A percentile compares a stretch with the other conserved stretches of the same genome.
phyloP scores from a whole-genome alignment of 2,329 filamentous ascomycete species.

The Corniculantispora saksenae region DNA sequence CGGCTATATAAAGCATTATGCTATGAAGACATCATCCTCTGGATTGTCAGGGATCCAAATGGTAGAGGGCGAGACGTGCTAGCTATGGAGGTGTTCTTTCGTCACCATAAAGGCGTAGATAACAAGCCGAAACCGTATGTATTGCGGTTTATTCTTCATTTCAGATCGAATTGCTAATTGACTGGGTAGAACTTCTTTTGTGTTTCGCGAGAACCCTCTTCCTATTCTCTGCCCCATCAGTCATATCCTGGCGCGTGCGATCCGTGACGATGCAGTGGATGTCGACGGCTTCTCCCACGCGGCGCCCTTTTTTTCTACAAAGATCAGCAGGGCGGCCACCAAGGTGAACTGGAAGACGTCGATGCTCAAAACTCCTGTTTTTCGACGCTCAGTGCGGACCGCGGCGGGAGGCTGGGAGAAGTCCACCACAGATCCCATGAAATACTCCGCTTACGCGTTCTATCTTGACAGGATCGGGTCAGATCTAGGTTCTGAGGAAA shows the following conservation, averaged over 20 bases:
- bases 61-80: constrained; percentile 14
- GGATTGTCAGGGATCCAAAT: constrained; percentile 17
- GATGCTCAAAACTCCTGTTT: constrained; percentile 18
- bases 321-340: constrained; percentile 9
- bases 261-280: constrained; percentile 14
- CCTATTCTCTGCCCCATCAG: constrained; percentile 17
- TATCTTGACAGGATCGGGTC: constrained; percentile 19
- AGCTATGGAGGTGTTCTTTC: constrained; percentile 19
- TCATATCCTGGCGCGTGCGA: constrained; percentile 17
- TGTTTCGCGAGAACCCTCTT: constrained; percentile 19
- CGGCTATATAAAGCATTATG: constrained; percentile 17
- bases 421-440: constrained; percentile 16
- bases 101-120: constrained; percentile 18
- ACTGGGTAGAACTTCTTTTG: constrained; percentile 14
- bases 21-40: constrained; percentile 20
- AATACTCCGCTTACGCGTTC: constrained; percentile 19
- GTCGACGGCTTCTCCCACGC: constrained; percentile 11
- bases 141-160: background rate
- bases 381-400: constrained; percentile 16
- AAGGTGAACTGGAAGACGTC: constrained; percentile 17
- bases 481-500: constrained; percentile 18
- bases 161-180: background rate
- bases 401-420: constrained; percentile 9
- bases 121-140: constrained; percentile 20
- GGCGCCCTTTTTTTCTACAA: constrained; percentile 11